Evolutionary conservation across 2,329 filamentous ascomycete species (phyloP).

Genomic region (Fusarium chuoi): DNA sequence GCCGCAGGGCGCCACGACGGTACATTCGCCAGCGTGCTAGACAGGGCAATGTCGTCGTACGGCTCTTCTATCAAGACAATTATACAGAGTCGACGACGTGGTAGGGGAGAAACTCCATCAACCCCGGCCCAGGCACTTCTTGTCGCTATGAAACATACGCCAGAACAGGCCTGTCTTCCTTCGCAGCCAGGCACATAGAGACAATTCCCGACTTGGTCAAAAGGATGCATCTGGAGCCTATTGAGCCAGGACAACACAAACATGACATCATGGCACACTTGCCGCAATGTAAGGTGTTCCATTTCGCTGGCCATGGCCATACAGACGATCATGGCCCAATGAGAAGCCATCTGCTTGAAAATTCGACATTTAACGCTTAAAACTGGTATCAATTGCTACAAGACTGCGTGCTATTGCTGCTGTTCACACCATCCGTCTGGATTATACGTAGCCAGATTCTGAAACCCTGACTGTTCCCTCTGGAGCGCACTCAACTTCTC

Average conservation of each 20-base stretch:
- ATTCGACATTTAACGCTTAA: no score
- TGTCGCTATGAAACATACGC: not conserved
- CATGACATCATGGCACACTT: not conserved
- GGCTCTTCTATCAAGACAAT: not conserved
- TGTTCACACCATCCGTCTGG: not conserved
- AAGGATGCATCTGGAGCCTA: not conserved
- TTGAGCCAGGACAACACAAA: not conserved
- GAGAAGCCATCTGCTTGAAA: not conserved
- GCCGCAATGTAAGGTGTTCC: not conserved
- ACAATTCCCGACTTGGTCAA: not conserved
- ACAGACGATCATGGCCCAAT: not conserved
- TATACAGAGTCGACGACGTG: not conserved
- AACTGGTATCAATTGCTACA: no score
- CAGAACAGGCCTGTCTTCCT: not conserved
- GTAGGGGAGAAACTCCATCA: not conserved
- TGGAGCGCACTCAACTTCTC: conserved; percentile 52
- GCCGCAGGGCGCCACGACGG: not conserved
- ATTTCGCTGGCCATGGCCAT: not conserved
- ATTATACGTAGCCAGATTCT: conserved; percentile 10
- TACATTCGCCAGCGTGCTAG: not conserved
- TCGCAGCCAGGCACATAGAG: not conserved
- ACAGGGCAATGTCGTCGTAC: not conserved
- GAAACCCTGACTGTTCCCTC: conserved; percentile 20
- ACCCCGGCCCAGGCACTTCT: not conserved
- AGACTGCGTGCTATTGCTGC: no score